Percentiles rank a stretch among this genome's conserved stretches.
These are phyloP conservation scores for Phytophthora lateralis DNA, from an alignment of 352 stramenopile genomes.

Conservation along the genomic window DNA sequence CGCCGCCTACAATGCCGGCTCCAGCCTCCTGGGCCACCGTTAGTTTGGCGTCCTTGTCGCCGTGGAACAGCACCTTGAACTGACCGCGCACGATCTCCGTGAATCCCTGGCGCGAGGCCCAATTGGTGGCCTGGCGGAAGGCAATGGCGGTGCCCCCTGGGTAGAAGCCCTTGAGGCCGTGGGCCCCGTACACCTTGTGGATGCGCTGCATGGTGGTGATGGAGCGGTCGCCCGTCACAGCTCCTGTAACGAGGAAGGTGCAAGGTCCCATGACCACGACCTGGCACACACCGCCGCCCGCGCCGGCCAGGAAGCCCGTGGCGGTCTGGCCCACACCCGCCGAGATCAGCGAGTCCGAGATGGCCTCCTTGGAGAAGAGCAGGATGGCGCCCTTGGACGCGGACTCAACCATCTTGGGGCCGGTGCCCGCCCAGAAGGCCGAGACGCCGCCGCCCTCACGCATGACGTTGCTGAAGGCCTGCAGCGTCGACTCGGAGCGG, in stretches of 20 bases:
- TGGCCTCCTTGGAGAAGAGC: slow-evolving; percentile 90
- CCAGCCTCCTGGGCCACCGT: slow-evolving; percentile 87
- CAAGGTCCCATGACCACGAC: slow-evolving; percentile 91
- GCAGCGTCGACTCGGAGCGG: slow-evolving; percentile 74
- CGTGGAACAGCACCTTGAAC: slow-evolving; percentile 89
- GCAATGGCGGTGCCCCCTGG: slow-evolving; percentile 90
- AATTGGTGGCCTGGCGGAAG: slow-evolving; percentile 93
- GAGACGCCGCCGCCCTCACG: slow-evolving; percentile 76
- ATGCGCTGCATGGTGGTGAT: slow-evolving; percentile 87
- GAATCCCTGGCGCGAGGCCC: slow-evolving; percentile 90
- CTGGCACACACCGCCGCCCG: slow-evolving; percentile 87
- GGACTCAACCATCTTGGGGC: slow-evolving; percentile 93
- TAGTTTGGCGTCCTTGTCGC: slow-evolving; percentile 85
- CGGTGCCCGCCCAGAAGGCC: slow-evolving; percentile 89
- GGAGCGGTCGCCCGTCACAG: slow-evolving; percentile 90
- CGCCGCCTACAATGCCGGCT: slow-evolving; percentile 86
- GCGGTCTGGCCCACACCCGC: slow-evolving; percentile 64
- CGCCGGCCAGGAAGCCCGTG: slow-evolving; percentile 85
- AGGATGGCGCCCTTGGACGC: slow-evolving; percentile 91
- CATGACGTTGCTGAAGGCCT: slow-evolving; percentile 91
- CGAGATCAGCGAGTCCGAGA: slow-evolving; percentile 78
- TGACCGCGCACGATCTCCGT: slow-evolving; percentile 87
- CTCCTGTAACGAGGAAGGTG: slow-evolving; percentile 91
- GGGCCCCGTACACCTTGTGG: slow-evolving; percentile 80
- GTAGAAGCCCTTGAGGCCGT: slow-evolving; percentile 92